phyloP scores from a whole-genome alignment of 768 basidiomycete genomes.

The Mycena vulgaris region DNA sequence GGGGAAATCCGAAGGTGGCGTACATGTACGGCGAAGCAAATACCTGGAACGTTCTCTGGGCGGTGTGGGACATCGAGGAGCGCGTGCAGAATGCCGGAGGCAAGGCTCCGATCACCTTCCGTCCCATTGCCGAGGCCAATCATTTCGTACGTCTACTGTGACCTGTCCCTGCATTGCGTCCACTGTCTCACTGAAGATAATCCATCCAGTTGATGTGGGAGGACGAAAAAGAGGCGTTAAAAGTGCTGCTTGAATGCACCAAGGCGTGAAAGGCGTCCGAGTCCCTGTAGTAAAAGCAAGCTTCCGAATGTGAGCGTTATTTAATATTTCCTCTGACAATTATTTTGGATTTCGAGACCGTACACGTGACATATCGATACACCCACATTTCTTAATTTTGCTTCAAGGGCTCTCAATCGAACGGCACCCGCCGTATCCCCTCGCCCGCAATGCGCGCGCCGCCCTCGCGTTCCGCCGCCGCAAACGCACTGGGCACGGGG shows the following conservation, averaged over 20 bases:
- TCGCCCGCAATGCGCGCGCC: conserved; percentile 29
- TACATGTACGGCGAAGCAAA: background rate
- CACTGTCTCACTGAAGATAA: background rate
- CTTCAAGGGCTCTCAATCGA: conserved; percentile 21
- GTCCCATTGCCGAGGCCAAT: background rate
- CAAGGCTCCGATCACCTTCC: background rate
- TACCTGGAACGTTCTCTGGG: background rate
- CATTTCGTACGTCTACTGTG: conserved; percentile 10
- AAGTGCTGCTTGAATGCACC: background rate
- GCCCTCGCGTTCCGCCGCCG: conserved; percentile 68
- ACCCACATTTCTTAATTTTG: background rate
- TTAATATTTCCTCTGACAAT: no score
- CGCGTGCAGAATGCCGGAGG: background rate
- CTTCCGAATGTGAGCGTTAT: no score
- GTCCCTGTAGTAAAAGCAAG: no score
- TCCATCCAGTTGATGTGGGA: conserved; percentile 8
- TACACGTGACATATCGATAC: background rate
- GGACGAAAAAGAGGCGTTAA: background rate
- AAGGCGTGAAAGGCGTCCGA: no score
- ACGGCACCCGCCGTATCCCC: conserved; percentile 37
- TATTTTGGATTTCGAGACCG: no score
- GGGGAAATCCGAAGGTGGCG: background rate
- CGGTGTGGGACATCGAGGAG: background rate
- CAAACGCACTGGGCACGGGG: conserved; percentile 87
- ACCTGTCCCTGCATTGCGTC: background rate